Evolutionary conservation across 306 rosid species (phyloP), one percentile per base, ranked within the genome.

Genomic region (Abrus precatorius): DNA sequence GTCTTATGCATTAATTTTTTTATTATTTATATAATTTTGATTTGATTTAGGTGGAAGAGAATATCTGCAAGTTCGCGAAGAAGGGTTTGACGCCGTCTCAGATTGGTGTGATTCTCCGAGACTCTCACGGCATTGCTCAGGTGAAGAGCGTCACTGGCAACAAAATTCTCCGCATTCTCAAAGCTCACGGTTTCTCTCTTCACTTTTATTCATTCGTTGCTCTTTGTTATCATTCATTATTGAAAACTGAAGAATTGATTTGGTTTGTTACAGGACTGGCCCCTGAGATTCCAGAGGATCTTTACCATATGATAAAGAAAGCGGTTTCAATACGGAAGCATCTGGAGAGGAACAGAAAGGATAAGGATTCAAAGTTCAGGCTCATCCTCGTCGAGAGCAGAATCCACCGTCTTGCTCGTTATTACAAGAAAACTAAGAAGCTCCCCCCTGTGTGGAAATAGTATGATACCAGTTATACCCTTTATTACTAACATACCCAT

Each of bases 71-170:
- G 84, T 94, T 94, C 66, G 97, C 97, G 3, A 94, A 94, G 82
- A 94, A 94, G 90, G 98, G 98, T 34, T 10, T 94, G 91, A 85
- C 95, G 9, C 98, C 98, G 0, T 94, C 98, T 36, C 98, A 94
- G 87, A 94, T 94, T 75, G 98, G 98, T 85, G 97, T 92, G 11
- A 89, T 94, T 78, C 96, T 94, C 30, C 88, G 97, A 67, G 98
- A 94, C 65, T 92, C 98, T 72, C 93, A 94, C 34, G 98, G 97
- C 12, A 94, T 94, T 66, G 97, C 97, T 56, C 98, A 93, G 86
- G 97, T 93, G 10, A 91, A 49, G 87, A 90, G 88, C 45, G 89
- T 93, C 27, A 90, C 98, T 12, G 97, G 97, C 5, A 94, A 85
- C 87, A 94, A 92, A 83, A 90, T 92, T 63, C 84, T 94, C 68